Evolutionary conservation across 2,329 filamentous ascomycete species (phyloP), one percentile per base, ranked within the genome.

Genomic region (Botrytis aclada): DNA sequence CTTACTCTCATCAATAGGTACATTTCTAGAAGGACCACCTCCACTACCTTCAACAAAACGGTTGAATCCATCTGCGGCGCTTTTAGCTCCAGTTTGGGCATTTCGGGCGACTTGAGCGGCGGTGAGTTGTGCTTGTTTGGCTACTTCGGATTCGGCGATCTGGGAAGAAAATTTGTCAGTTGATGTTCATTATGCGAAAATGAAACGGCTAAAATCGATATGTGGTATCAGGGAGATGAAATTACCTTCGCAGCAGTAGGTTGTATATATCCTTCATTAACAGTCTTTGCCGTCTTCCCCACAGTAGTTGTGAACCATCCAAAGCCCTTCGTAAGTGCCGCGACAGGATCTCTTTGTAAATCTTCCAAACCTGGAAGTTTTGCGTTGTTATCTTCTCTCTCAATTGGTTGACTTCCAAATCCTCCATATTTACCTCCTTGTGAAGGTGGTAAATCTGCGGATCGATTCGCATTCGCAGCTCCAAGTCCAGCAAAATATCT

Each of bases 361-460:
- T 98, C 95, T 71, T 96, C 92, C n/a, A 96, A 84, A 20, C 89
- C 89, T 0, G 92, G 93, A 39, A 92, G 83, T 1, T 80, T 83
- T 18, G 82, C 82, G 20, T 84, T 83, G 69, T 81, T 82, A 71
- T 82, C 82, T 71, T 85, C 82, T 69, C 85, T 82, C 29, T 88
- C 85, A 18, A 77, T 70, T 71, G 85, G 86, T 67, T 90, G 90
- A 80, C 91, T 97, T 51, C 96, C 96, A 82, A 99, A 99, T 0
- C 96, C 96, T 18, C 85, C 87, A 80, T 94, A 99, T 83, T 97
- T 98, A 18, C 96, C 96, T 74, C 96, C 96, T 82, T 98, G 95
- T 74, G 87, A 95, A 0, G 96, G 96, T 43, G 93, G 92, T 70
- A 98, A 78, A 78, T 89, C 86, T 0, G 91, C 93, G 10, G 93